Conservation (phyloP, 257 asterid species). For the Solanum habrochaites region DNA sequence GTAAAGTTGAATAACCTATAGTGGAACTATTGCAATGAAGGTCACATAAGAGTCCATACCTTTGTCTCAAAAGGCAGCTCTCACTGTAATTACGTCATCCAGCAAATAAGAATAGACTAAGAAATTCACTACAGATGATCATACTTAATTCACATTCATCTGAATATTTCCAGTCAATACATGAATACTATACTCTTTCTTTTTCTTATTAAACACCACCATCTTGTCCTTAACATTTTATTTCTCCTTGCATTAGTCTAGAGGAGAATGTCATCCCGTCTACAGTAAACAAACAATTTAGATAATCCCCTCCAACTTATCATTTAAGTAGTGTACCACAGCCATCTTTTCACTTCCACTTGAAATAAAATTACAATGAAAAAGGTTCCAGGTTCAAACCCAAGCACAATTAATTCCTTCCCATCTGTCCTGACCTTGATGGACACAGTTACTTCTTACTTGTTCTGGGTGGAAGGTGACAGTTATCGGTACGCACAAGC, state of each 20-base stretch:
- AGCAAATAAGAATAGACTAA: background rate
- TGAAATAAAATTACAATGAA: background rate
- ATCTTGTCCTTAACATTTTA: background rate
- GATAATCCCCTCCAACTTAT: background rate
- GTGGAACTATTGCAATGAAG: background rate
- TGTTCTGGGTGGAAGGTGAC: background rate
- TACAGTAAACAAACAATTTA: background rate
- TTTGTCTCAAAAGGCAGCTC: background rate
- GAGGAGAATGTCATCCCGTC: background rate
- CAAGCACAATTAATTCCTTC: background rate
- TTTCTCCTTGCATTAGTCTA: background rate
- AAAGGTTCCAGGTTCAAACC: background rate
- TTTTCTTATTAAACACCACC: background rate
- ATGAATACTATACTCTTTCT: background rate
- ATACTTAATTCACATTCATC: background rate
- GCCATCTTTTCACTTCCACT: background rate
- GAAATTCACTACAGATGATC: background rate
- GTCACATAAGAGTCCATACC: background rate
- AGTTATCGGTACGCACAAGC: background rate
- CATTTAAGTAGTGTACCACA: background rate
- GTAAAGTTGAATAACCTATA: background rate
- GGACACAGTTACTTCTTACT: background rate
- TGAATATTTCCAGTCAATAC: background rate
- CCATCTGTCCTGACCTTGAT: background rate
- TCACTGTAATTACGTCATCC: background rate